phyloP scores from a whole-genome alignment of 805 yeast genomes.

The Saccharomycopsis selenospora region DNA sequence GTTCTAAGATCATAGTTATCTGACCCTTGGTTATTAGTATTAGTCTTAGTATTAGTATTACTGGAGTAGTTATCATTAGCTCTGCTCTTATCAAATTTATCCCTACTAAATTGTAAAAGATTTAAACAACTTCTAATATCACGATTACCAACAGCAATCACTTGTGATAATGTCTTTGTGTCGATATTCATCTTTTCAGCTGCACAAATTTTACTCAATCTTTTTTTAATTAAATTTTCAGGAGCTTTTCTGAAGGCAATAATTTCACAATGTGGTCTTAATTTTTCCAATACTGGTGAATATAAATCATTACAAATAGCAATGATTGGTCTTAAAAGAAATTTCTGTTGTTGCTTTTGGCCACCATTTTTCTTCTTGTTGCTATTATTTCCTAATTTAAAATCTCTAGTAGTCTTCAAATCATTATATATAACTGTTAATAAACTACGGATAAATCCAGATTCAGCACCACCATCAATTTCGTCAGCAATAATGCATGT shows the following conservation, averaged over 20 bases:
- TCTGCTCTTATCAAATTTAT: conserved; percentile 13
- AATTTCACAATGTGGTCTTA: conserved; percentile 68
- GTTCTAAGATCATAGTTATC: conserved; percentile 27
- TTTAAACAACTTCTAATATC: conserved; percentile 85
- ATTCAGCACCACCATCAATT: conserved; percentile 72
- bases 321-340: conserved; percentile 75
- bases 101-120: conserved; percentile 60
- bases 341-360: conserved; percentile 29
- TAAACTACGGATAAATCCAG: conserved; percentile 50
- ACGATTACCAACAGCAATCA: conserved; percentile 65
- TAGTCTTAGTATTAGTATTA: conserved; percentile 3
- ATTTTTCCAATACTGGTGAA: conserved; percentile 62
- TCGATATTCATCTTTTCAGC: conserved; percentile 33
- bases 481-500: conserved; percentile 84
- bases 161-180: conserved; percentile 48
- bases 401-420: conserved; percentile 38
- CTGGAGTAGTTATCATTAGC: not conserved
- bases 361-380: conserved; percentile 24
- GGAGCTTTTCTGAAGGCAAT: conserved; percentile 58
- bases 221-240: conserved; percentile 37
- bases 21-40: conserved; percentile 21
- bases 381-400: conserved; percentile 21
- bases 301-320: conserved; percentile 88
- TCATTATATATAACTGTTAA: conserved; percentile 58
- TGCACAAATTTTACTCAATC: conserved; percentile 43